A percentile compares a stretch with the other conserved stretches of the same genome.
Conservation (phyloP, 2,329 filamentous ascomycete species). For the Hypoxylon sp. region DNA sequence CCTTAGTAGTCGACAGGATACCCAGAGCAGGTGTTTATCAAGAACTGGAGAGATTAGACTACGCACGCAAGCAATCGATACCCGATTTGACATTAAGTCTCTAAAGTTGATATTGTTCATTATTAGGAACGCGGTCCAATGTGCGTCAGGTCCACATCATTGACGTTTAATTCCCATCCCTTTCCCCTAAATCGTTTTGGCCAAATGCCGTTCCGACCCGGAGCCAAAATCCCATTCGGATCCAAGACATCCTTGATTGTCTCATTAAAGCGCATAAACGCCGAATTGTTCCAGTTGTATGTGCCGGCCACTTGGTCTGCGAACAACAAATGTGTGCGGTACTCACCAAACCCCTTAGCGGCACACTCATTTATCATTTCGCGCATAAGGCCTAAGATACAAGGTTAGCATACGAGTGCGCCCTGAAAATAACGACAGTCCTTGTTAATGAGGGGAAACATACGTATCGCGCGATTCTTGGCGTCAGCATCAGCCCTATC, state of each 20-base stretch:
- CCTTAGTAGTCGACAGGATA: background rate
- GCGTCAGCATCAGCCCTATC: slow-evolving; percentile 60
- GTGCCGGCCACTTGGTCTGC: slow-evolving; percentile 65
- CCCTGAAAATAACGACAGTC: no score
- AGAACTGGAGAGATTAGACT: slow-evolving; percentile 7
- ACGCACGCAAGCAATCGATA: slow-evolving; percentile 37
- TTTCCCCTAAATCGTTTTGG: slow-evolving; percentile 52
- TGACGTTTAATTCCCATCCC: slow-evolving; percentile 52
- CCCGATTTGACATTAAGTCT: slow-evolving; percentile 25
- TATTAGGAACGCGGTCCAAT: slow-evolving; percentile 39
- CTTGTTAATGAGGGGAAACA: background rate
- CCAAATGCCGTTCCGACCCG: slow-evolving; percentile 58
- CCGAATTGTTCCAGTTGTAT: slow-evolving; percentile 62
- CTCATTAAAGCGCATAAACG: slow-evolving; percentile 62
- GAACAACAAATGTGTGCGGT: slow-evolving; percentile 62
- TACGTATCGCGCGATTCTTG: slow-evolving; percentile 50
- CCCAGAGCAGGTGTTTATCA: background rate
- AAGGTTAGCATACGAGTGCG: background rate
- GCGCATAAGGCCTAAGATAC: slow-evolving; percentile 45
- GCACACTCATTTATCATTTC: slow-evolving; percentile 61
- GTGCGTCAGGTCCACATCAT: slow-evolving; percentile 43
- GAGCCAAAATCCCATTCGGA: slow-evolving; percentile 58
- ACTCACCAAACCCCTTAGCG: slow-evolving; percentile 61
- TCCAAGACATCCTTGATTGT: slow-evolving; percentile 62
- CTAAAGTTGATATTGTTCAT: slow-evolving; percentile 13